phyloP scores from a whole-genome alignment of 345 rosid species.

The Gossypium rotundifolium region DNA sequence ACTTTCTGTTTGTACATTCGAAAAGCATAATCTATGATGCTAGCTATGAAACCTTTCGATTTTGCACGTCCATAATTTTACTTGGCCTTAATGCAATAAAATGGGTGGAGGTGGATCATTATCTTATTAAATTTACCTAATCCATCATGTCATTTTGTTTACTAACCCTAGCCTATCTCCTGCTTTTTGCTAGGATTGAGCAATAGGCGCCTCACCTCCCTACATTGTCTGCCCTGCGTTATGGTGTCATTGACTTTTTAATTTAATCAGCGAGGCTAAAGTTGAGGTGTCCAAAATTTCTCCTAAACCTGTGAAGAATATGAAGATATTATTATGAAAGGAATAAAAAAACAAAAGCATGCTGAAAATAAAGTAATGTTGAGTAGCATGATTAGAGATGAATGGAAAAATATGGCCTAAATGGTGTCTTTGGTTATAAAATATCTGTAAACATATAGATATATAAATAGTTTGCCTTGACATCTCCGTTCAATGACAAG shows the following conservation, averaged over 20 bases:
- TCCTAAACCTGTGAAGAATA: too few species aligned
- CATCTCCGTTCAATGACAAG: background rate
- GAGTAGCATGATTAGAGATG: background rate
- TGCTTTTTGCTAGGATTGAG: background rate
- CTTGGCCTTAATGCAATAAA: background rate
- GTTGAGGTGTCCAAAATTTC: too few species aligned
- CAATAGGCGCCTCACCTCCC: background rate
- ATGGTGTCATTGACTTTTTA: background rate
- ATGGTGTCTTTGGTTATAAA: background rate
- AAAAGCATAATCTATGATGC: background rate
- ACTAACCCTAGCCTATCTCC: conserved; percentile 14
- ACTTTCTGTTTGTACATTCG: background rate
- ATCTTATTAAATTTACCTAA: conserved; percentile 17
- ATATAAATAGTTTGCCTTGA: background rate
- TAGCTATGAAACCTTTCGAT: background rate
- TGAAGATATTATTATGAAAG: background rate
- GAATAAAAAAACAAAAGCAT: background rate
- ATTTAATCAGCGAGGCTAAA: background rate
- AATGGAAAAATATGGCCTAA: background rate
- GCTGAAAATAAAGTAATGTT: background rate
- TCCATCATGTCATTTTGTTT: conserved; percentile 26
- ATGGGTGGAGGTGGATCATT: conserved; percentile 1
- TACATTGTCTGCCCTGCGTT: background rate
- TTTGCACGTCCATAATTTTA: background rate
- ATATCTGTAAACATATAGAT: background rate